Evolutionary conservation across 2,329 filamentous ascomycete species (phyloP), one percentile per base, ranked within the genome.

Genomic region (Alternaria gansuensis): DNA sequence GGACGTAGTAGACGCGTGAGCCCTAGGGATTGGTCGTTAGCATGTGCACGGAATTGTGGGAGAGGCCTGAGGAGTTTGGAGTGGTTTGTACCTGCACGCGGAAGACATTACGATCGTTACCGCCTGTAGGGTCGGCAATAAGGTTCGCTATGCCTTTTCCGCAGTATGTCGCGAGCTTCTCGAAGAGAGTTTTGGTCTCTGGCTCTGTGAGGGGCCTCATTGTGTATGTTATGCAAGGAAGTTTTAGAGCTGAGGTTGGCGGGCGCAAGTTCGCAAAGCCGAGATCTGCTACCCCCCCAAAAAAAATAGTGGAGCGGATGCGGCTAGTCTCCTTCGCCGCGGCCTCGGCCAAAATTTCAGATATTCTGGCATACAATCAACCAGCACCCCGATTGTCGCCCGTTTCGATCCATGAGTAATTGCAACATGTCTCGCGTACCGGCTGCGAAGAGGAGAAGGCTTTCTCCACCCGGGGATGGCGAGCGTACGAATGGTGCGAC

Each of bases 91-190:
- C 73, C 62, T 76, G 70, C 5, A 77, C 63, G 85, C 83, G 40
- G 85, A 86, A 79, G 70, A 78, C 71, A 72, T 75, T 63, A 72
- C 76, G 64, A 73, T 80, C 75, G 37, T 68, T 63, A 34, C 65
- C 66, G 58, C 69, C 63, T 13, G 67, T 62, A 11, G 69, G 65
- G 62, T 73, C 74, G 37, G 73, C 72, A 65, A 83, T 80, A 67
- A 97, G 86, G 78, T 92, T 88, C 79, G 93, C 94, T 68, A 97
- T 85, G 17, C 91, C 93, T 71, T 86, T 87, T 67, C 93, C 93
- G 24, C 91, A 95, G 83, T 98, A 99, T 78, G 93, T 91, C 58
- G 95, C 95, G 39, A 99, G 87, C 83, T 98, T 97, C 69, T 89
- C 87, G 79, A 97, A 96, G 71, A 97, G 87, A 1, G 90, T 91